A percentile compares a stretch with the other conserved stretches of the same genome.
Evolutionary conservation across 2,329 filamentous ascomycete genomes (phyloP).

Genomic region (Pleoardoris graminearum): DNA sequence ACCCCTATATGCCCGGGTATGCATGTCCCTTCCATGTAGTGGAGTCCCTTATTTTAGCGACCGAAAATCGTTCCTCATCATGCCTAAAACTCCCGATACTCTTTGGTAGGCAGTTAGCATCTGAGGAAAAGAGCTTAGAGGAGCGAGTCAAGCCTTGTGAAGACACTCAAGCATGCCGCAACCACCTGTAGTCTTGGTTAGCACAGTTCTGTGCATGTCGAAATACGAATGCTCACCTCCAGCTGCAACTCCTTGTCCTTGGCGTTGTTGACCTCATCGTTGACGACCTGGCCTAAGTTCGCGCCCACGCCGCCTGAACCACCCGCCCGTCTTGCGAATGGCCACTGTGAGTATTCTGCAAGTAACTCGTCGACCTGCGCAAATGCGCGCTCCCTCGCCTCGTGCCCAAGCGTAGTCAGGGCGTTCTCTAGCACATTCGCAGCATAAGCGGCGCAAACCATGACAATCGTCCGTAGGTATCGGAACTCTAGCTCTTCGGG

Average conservation of each 20-base stretch:
- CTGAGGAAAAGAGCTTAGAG: constrained; percentile 59
- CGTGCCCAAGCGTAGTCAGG: constrained; percentile 89
- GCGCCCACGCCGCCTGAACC: constrained; percentile 85
- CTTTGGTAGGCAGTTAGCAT: constrained; percentile 14
- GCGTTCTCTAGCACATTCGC: constrained; percentile 98
- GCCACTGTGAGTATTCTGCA: constrained; percentile 96
- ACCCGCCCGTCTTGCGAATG: constrained; percentile 79
- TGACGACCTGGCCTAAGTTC: constrained; percentile 84
- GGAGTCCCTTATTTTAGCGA: constrained; percentile 8
- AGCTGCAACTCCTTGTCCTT: constrained; percentile 96
- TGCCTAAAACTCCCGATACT: constrained; percentile 4
- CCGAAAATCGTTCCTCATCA: constrained; percentile 5
- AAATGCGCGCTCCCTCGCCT: constrained; percentile 91
- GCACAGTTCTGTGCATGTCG: constrained; percentile 9
- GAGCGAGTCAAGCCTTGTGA: constrained; percentile 94
- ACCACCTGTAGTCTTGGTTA: constrained; percentile 62
- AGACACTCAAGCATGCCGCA: constrained; percentile 93
- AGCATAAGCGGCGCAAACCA: constrained; percentile 98
- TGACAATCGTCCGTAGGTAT: constrained; percentile 86
- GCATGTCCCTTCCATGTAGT: constrained; percentile 4
- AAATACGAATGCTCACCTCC: constrained; percentile 67
- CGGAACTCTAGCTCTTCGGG: constrained; percentile 94
- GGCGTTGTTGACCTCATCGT: constrained; percentile 80
- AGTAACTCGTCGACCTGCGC: constrained; percentile 95
- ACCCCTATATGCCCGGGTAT: not conserved